These are phyloP conservation scores for Madurella fahalii DNA, from an alignment of 2,329 filamentous ascomycete genomes.

Conservation along the genomic window DNA sequence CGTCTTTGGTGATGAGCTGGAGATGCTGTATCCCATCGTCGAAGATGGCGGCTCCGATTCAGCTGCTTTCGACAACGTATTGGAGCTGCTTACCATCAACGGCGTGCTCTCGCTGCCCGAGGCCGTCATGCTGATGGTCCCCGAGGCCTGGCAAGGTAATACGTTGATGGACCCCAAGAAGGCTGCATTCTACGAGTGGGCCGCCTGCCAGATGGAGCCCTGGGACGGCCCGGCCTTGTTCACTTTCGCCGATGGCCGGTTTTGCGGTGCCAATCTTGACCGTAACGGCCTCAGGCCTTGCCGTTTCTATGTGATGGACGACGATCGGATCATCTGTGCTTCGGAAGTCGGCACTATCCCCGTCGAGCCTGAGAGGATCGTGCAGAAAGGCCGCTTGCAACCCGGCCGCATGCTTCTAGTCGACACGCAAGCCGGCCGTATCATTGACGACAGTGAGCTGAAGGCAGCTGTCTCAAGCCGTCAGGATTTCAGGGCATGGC, in stretches of 20 bases:
- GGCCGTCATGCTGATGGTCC: constrained; percentile 98
- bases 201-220: constrained; percentile 97
- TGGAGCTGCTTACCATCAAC: constrained; percentile 91
- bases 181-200: constrained; percentile 97
- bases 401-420: constrained; percentile 95
- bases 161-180: constrained; percentile 88
- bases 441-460: constrained; percentile 90
- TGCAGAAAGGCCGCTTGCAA: constrained; percentile 90
- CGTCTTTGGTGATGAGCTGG: constrained; percentile 87
- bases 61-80: constrained; percentile 93
- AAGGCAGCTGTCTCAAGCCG: constrained; percentile 84
- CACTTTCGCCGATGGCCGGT: constrained; percentile 93
- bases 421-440: constrained; percentile 81
- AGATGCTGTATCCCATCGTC: constrained; percentile 86
- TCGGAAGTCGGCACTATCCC: constrained; percentile 93
- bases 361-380: constrained; percentile 82
- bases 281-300: constrained; percentile 93
- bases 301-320: constrained; percentile 94
- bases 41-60: constrained; percentile 97
- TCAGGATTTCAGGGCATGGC: constrained; percentile 83
- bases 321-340: constrained; percentile 94
- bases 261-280: constrained; percentile 95
- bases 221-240: constrained; percentile 97
- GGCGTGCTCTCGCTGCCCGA: constrained; percentile 92
- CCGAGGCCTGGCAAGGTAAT: constrained; percentile 97